These are phyloP conservation scores for Exophiala xenobiotica DNA, from an alignment of 2,329 filamentous ascomycete species.

Conservation along the genomic window DNA sequence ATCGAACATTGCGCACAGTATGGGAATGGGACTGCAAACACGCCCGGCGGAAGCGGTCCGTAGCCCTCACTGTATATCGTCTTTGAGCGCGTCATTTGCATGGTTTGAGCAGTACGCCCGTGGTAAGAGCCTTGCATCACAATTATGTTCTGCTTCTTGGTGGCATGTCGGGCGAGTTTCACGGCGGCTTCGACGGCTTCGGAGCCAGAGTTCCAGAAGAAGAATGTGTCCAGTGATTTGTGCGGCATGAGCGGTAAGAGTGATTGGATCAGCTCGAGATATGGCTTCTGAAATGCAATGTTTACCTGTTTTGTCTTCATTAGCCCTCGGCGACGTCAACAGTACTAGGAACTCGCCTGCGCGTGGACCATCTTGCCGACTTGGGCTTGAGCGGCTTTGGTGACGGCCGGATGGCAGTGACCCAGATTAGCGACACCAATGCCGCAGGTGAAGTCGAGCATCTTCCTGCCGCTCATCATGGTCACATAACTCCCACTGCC, in stretches of 20 bases:
- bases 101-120: slow-evolving; percentile 39
- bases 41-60: slow-evolving; percentile 40
- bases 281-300: slow-evolving; percentile 43
- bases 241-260: slow-evolving; percentile 40
- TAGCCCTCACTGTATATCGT: slow-evolving; percentile 39
- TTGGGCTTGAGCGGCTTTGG: slow-evolving; percentile 38
- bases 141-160: slow-evolving; percentile 40
- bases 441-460: slow-evolving; percentile 38
- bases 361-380: slow-evolving; percentile 40
- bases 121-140: slow-evolving; percentile 42
- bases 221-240: slow-evolving; percentile 39
- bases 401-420: slow-evolving; percentile 40
- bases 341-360: slow-evolving; percentile 24
- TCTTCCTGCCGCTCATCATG: slow-evolving; percentile 32
- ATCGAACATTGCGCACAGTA: slow-evolving; percentile 42
- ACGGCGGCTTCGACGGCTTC: slow-evolving; percentile 40
- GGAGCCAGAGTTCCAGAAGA: slow-evolving; percentile 42
- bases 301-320: slow-evolving; percentile 31
- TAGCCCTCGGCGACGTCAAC: not conserved
- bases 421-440: slow-evolving; percentile 39
- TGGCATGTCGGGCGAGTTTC: slow-evolving; percentile 39
- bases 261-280: slow-evolving; percentile 37
- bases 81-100: slow-evolving; percentile 39
- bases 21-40: slow-evolving; percentile 40
- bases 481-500: slow-evolving; percentile 37